phyloP scores from a whole-genome alignment of 1,284 basidiomycete genomes.

The Cryptococcus sp. region DNA sequence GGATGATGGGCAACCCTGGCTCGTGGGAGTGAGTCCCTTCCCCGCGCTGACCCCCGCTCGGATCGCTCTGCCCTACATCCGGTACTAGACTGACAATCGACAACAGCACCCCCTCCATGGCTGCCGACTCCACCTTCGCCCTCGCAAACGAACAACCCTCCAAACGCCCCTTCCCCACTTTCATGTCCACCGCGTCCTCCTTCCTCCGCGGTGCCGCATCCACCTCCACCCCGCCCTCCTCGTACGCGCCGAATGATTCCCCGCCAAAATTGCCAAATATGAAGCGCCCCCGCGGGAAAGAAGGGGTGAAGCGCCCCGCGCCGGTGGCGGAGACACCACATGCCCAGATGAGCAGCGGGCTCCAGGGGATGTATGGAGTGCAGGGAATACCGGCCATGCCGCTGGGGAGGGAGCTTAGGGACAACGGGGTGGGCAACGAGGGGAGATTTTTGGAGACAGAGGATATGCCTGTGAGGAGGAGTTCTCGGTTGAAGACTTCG shows the following conservation, averaged over 20 bases:
- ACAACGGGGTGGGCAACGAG: conserved; percentile 16
- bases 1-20: conserved; percentile 33
- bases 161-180: conserved; percentile 35
- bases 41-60: no score
- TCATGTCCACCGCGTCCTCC: conserved; percentile 26
- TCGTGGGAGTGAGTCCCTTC: conserved; percentile 36
- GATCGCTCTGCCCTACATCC: neutral
- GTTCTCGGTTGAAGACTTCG: conserved; percentile 35
- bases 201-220: conserved; percentile 21
- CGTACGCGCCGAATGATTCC: conserved; percentile 10
- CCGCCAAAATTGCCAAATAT: conserved; percentile 42
- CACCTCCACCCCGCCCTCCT: conserved; percentile 30
- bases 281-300: conserved; percentile 42
- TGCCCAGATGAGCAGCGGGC: conserved; percentile 7
- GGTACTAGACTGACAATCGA: neutral
- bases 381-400: no score
- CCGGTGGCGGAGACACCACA: conserved; percentile 18
- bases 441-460: conserved; percentile 8
- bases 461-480: conserved; percentile 29
- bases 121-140: conserved; percentile 40
- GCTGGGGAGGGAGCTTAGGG: conserved; percentile 17
- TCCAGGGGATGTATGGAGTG: neutral
- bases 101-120: conserved; percentile 32
- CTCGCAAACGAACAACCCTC: conserved; percentile 22
- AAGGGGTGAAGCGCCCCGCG: conserved; percentile 17